phyloP scores from a whole-genome alignment of 495 filamentous ascomycete genomes.

The Hyaloscypha finlandica region DNA sequence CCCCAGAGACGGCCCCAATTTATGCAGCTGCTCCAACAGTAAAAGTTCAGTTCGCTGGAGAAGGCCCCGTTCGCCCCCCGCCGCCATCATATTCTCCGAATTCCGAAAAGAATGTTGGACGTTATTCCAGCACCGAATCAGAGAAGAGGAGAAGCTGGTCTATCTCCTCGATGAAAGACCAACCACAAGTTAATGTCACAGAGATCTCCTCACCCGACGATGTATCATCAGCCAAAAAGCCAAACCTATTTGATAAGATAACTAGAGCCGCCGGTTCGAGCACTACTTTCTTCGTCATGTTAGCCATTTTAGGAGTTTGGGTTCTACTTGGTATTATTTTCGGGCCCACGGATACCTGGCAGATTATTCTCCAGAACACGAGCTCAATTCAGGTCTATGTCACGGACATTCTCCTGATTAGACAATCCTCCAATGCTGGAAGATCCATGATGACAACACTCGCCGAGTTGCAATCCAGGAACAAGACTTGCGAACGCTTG shows the following conservation, averaged over 20 bases:
- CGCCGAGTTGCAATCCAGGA: conserved; percentile 38
- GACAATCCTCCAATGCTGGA: conserved; percentile 41
- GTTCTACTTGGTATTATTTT: conserved; percentile 37
- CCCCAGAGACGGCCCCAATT: conserved; percentile 12
- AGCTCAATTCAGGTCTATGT: conserved; percentile 43
- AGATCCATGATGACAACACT: conserved; percentile 31
- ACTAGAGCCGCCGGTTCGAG: conserved; percentile 19
- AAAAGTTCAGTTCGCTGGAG: conserved; percentile 10
- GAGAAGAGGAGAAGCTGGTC: too few species aligned
- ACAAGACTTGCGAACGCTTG: conserved; percentile 36
- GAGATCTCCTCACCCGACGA: conserved; percentile 68
- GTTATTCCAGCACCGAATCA: background rate
- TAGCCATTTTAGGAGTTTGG: conserved; percentile 25
- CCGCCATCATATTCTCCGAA: conserved; percentile 6
- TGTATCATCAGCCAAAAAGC: conserved; percentile 15
- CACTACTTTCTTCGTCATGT: conserved; percentile 23
- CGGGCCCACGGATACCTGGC: conserved; percentile 38
- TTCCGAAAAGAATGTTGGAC: conserved; percentile 1
- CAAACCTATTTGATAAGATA: conserved; percentile 19
- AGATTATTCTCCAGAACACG: conserved; percentile 41
- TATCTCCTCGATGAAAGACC: background rate
- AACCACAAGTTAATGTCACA: conserved; percentile 70
- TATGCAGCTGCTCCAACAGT: conserved; percentile 23
- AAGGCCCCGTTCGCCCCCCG: background rate
- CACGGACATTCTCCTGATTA: conserved; percentile 42